Evolutionary conservation across 2,329 filamentous ascomycete genomes (phyloP), one percentile per base, ranked within the genome.

Genomic region (Alternaria metachromatica): DNA sequence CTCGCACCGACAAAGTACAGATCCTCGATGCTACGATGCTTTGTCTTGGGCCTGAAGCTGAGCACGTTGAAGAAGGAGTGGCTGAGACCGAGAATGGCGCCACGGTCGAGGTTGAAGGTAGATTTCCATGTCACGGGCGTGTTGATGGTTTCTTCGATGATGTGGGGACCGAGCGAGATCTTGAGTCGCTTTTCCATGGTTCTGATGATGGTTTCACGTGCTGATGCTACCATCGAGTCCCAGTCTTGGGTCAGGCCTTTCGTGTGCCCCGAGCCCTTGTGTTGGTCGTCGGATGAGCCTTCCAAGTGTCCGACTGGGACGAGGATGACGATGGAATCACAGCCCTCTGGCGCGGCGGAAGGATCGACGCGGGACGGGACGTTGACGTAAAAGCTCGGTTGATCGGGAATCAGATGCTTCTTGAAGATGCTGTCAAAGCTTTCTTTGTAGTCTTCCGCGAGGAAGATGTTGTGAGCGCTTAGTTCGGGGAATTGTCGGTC

Each of bases 381-480:
- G 74, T 93, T 92, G 78, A 93, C 87, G 78, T 93, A 93, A 82
- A 93, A 94, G 60, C 87, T 90, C 0, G 91, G 91, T 62, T 92
- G 84, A 2, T 84, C 77, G 1, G 91, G 91, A 9, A 93, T 87
- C 3, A 85, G 80, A 63, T 92, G 88, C 28, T 87, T 82, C 67
- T 90, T 88, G 84, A 94, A 93, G 63, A 93, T 93, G 62, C 87
- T 86, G 77, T 93, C 90, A 72, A 93, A 93, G n/a, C 86, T 89
- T 70, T 91, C 88, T 55, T 84, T 84, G 76, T 92, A 94, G 67
- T 90, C 84, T 69, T 92, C 88, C 3, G 91, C 90, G 7, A 93
- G 86, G 81, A 94, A 94, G 71, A 93, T 92, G 76, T 93, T 94
- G 80, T 94, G 91, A 0, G 89, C 87, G 18, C 85, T 82, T 3